A percentile compares a stretch with the other conserved stretches of the same genome.
These are phyloP conservation scores for Kodamaea alishanica DNA, from an alignment of 1,139 yeast species.

Conservation along the genomic window DNA sequence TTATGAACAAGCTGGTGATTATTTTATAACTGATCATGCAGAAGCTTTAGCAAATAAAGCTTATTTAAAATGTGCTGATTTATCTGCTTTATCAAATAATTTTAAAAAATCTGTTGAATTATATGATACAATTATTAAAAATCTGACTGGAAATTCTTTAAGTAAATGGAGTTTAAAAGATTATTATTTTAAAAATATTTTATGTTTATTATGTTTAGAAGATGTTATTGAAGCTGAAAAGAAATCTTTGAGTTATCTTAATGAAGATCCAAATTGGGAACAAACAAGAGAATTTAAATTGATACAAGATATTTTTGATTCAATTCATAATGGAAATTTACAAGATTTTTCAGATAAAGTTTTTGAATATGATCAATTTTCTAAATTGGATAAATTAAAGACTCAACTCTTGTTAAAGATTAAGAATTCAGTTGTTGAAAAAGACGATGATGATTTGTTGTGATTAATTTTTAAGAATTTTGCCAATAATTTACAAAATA, in stretches of 20 bases:
- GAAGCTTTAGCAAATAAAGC: conserved; percentile 88
- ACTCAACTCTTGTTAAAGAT: conserved; percentile 81
- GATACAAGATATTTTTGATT: conserved; percentile 59
- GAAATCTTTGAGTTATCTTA: conserved; percentile 58
- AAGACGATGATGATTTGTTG: conserved; percentile 59
- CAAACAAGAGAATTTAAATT: conserved; percentile 76
- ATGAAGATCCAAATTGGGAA: conserved; percentile 75
- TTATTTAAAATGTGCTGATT: conserved; percentile 83
- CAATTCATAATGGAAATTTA: conserved; percentile 76
- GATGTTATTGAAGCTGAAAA: conserved; percentile 85
- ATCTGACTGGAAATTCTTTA: conserved; percentile 67
- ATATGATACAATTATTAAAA: conserved; percentile 75
- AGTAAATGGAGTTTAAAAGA: conserved; percentile 93
- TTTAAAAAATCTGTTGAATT: conserved; percentile 71
- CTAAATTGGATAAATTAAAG: conserved; percentile 88
- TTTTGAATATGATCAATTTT: conserved; percentile 81
- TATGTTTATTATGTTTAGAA: conserved; percentile 77
- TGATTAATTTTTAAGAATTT: conserved; percentile 2
- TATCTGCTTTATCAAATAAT: conserved; percentile 71
- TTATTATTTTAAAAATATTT: conserved; percentile 76
- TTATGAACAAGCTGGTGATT: conserved; percentile 93
- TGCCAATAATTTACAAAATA: too few relatives aligned
- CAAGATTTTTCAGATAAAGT: conserved; percentile 73
- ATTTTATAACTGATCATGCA: conserved; percentile 92
- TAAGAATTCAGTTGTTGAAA: conserved; percentile 68